phyloP scores from a whole-genome alignment of 1,284 basidiomycete genomes.

The Trichosporon asahii region DNA sequence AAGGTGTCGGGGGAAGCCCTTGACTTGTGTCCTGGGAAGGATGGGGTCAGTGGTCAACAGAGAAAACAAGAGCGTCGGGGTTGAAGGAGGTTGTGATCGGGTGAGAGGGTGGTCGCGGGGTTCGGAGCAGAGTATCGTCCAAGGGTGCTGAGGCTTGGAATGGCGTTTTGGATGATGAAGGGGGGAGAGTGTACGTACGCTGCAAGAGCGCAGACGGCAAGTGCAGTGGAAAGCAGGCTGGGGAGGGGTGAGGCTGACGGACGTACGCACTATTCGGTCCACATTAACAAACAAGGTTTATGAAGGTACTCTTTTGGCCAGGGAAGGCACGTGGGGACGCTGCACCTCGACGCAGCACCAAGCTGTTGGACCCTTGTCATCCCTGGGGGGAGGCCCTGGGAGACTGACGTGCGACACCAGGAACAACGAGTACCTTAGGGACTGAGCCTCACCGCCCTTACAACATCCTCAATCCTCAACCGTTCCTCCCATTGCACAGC shows the following conservation, averaged over 20 bases:
- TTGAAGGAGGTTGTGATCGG: background rate
- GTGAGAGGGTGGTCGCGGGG: background rate
- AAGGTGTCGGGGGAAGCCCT: background rate
- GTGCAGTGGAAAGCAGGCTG: background rate
- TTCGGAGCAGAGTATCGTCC: background rate
- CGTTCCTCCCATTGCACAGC: background rate
- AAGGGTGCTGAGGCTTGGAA: background rate
- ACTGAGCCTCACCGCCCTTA: background rate
- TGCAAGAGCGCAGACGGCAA: background rate
- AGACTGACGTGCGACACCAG: background rate
- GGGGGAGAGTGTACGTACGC: too few species aligned
- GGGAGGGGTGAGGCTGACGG: too few species aligned
- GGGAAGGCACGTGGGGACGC: background rate
- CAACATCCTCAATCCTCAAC: background rate
- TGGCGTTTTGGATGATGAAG: background rate
- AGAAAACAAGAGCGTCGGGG: background rate
- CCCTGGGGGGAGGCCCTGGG: background rate
- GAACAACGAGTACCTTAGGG: background rate
- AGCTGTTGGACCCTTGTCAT: background rate
- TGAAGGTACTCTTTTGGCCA: background rate
- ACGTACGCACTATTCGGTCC: background rate
- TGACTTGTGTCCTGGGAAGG: background rate
- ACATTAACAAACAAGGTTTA: constrained; percentile 1
- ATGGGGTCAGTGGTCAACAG: background rate
- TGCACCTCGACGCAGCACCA: too few species aligned